phyloP scores from a whole-genome alignment of 441 rosid genomes.

The Gossypium trilobum region DNA sequence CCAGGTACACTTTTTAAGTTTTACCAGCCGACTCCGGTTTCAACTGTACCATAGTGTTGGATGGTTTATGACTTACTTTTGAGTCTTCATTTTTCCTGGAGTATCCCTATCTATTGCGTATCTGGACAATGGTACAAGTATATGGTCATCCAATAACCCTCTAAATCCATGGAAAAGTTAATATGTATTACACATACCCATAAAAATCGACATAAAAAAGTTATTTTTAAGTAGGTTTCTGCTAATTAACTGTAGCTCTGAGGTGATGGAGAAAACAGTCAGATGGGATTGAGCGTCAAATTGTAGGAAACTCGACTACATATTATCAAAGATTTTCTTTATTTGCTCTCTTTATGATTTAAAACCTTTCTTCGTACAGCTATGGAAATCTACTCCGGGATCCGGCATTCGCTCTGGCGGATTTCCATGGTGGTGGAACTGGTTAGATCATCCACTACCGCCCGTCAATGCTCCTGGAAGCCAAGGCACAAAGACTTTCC shows the following conservation, averaged over 20 bases:
- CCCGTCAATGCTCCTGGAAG: conserved; percentile 26
- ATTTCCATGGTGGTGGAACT: conserved; percentile 87
- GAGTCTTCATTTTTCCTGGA: background rate
- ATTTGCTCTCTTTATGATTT: background rate
- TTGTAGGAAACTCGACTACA: background rate
- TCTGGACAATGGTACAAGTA: background rate
- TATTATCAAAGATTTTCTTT: background rate
- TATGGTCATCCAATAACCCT: background rate
- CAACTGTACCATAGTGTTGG: background rate
- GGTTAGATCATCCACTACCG: conserved; percentile 66
- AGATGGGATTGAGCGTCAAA: background rate
- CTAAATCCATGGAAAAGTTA: too few species aligned
- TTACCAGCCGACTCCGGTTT: background rate
- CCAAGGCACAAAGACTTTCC: conserved; percentile 35
- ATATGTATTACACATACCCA: too few species aligned
- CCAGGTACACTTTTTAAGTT: conserved; percentile 45
- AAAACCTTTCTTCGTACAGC: conserved; percentile 27
- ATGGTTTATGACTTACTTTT: background rate
- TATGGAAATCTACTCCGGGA: conserved; percentile 56
- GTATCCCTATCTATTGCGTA: background rate
- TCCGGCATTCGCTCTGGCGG: conserved; percentile 43
- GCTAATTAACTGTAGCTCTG: too few species aligned
- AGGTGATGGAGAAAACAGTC: too few species aligned
- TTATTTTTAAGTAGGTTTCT: too few species aligned
- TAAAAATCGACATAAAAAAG: too few species aligned